Evolutionary conservation across 331 rosid genomes (phyloP), one percentile per base, ranked within the genome.

Genomic region (Acacia pycnantha): DNA sequence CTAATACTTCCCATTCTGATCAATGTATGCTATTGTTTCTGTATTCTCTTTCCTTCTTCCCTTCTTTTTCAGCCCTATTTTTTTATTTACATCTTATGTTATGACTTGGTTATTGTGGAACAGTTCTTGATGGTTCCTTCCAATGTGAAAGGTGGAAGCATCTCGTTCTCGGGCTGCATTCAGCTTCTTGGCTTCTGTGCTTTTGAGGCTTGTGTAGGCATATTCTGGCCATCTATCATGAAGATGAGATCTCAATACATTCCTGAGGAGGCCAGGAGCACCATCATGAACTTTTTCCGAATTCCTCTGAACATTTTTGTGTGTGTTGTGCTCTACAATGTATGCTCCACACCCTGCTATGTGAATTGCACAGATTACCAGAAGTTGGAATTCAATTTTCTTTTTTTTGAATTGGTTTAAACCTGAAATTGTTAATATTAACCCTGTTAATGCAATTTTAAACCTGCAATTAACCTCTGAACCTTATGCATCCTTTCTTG

Each of bases 221-320:
- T 96, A 81, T 96, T 96, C 91, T 96, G 99, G 99, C 99, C 99
- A 41, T 96, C 99, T 64, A 92, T 96, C 71, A 96, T 96, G 99
- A 96, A 96, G 89, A 92, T 96, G 99, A 96, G 99, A 79, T 96
- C 99, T 67, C 99, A 96, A 75, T 96, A 96, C 91, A 92, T 96
- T 85, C 99, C 99, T 0, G 99, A 96, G 90, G 99, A 96, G 87
- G 95, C 99, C 67, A 87, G 99, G 87, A 96, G 98, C 90, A 96
- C 99, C 86, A 96, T 96, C 89, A 96, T 96, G 99, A 96, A 96
- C 91, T 96, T 96, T 84, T 96, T 96, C 98, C 98, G 99, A 67
- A 96, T 96, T 85, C 99, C 99, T 77, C 97, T 96, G 47, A 96
- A 96, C 86, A 91, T 96, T 46, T 96, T 96, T 46, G 99, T 96